phyloP scores from a whole-genome alignment of 257 asterid species.

The Lantana camara region DNA sequence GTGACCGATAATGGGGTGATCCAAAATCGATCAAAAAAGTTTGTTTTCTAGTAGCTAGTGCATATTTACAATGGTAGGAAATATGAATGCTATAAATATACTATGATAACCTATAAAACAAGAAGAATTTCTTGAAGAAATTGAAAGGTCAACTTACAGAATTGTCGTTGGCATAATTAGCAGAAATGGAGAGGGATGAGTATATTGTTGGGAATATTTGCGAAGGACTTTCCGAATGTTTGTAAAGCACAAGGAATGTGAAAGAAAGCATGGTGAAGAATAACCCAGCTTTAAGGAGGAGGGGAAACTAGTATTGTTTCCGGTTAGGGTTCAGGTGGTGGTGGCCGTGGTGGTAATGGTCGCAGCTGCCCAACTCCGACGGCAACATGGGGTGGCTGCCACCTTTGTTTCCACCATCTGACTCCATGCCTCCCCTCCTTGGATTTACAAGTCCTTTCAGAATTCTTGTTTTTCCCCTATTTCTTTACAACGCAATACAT shows the following conservation, averaged over 20 bases:
- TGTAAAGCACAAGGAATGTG: conserved; percentile 13
- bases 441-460: background rate
- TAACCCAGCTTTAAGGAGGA: conserved; percentile 2
- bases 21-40: no score
- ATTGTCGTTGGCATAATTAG: background rate
- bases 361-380: background rate
- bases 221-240: background rate
- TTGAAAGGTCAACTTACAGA: conserved; percentile 22
- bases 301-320: background rate
- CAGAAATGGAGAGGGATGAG: conserved; percentile 2
- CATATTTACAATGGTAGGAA: no score
- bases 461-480: no score
- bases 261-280: conserved; percentile 10
- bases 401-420: conserved; percentile 5
- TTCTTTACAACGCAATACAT: no score
- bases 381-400: background rate
- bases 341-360: background rate
- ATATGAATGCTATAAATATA: no score
- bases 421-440: conserved; percentile 4
- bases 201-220: background rate
- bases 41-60: no score
- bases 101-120: no score
- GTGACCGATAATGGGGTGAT: no score
- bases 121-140: no score
- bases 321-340: background rate